A percentile compares a stretch with the other conserved stretches of the same genome.
These are phyloP conservation scores for Holtermanniella nyarrowii DNA, from an alignment of 768 basidiomycete genomes.

Conservation along the genomic window DNA sequence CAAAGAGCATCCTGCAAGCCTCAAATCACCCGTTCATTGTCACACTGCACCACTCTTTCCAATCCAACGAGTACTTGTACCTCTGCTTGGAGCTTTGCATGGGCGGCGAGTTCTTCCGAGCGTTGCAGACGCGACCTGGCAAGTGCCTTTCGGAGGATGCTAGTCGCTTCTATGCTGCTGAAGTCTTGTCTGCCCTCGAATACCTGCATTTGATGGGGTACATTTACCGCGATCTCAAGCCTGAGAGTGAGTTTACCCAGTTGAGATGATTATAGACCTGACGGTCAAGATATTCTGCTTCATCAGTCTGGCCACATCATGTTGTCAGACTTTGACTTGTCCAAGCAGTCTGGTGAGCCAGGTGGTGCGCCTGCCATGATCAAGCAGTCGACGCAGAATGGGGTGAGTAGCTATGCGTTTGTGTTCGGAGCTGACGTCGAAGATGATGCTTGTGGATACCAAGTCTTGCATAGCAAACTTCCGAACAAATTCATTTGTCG, in stretches of 20 bases:
- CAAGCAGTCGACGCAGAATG: slow-evolving; percentile 73
- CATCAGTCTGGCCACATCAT: slow-evolving; percentile 99
- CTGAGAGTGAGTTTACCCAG: slow-evolving; percentile 70
- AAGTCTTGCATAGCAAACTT: slow-evolving; percentile 96
- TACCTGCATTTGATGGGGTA: slow-evolving; percentile 99
- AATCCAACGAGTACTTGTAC: slow-evolving; percentile 94
- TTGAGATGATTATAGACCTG: background rate
- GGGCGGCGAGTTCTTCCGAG: slow-evolving; percentile 98
- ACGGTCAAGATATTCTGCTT: slow-evolving; percentile 71
- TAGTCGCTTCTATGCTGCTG: slow-evolving; percentile 94
- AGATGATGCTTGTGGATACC: slow-evolving; percentile 92
- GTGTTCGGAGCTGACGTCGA: slow-evolving; percentile 9
- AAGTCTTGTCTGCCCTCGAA: slow-evolving; percentile 93
- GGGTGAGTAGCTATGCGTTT: slow-evolving; percentile 50
- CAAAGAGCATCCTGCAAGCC: slow-evolving; percentile 83
- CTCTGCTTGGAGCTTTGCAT: slow-evolving; percentile 81
- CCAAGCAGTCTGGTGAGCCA: slow-evolving; percentile 82
- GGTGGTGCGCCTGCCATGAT: slow-evolving; percentile 79
- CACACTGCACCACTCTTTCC: slow-evolving; percentile 97
- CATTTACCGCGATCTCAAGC: slow-evolving; percentile 98
- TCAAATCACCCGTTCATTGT: slow-evolving; percentile 99
- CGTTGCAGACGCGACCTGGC: slow-evolving; percentile 88
- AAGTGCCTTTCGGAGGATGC: slow-evolving; percentile 94
- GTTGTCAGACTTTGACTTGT: slow-evolving; percentile 98
- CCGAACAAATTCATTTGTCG: slow-evolving; percentile 97